Base-by-base conservation (phyloP, 306 rosid genomes). In the Myrica gale region DNA sequence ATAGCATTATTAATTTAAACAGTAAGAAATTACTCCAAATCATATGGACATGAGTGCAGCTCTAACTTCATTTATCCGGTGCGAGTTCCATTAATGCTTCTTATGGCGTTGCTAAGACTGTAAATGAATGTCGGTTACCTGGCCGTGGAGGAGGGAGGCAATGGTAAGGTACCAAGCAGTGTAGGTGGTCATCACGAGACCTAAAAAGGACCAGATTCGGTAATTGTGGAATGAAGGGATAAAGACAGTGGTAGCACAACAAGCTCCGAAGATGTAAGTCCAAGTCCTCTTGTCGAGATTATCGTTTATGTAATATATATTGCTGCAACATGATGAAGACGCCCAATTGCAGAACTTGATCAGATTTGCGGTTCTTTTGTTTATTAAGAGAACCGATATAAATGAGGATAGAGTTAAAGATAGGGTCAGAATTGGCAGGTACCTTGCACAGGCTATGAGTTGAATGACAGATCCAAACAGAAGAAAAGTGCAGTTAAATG, bases 361-460 rank as follows among this genome's bases (percentile, higher is more conserved):
- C 19, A 71, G 55, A 70, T 26, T 39, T 63, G 63, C 16, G 13
- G 17, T 39, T 10, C 11, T 51, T 66, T 66, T 74, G 37, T 39
- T 58, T 67, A 69, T 51, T 26, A 8, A 12, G 19, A 43, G 54
- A 61, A 37, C 10, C 17, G 1, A 50, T 39, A 74, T 65, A 82
- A 73, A 74, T 56, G 74, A 51, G 63, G 78, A 76, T 51, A 79
- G 76, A 57, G 79, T 62, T 76, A 63, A 79, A 73, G 12, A 17
- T 53, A 65, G 46, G 73, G 81, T 79, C 79, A 85, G 79, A 81
- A 73, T 72, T 43, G 65, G 58, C 53, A 41, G 37, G 68, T 73
- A 95, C 98, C 98, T 95, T 48, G 99, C 99, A 89, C 99, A 95
- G 83, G 99, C 99, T 52, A 95, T 95, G 37, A 95, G 93, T 69